These are phyloP conservation scores for Geotrichum histeridarum DNA, from an alignment of 1,139 yeast genomes.

Conservation along the genomic window DNA sequence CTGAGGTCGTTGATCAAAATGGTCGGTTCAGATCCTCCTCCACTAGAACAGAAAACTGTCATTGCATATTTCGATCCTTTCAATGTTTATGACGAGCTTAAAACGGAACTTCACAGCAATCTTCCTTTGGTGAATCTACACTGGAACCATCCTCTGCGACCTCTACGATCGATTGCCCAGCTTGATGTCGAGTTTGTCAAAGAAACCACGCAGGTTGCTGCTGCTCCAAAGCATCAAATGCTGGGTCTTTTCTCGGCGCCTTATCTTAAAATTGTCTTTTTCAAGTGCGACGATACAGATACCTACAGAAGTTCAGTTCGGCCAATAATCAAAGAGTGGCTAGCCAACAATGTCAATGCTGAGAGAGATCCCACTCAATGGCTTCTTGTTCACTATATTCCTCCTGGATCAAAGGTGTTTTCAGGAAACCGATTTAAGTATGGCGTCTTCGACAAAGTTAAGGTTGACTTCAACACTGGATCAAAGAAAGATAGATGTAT, in stretches of 20 bases:
- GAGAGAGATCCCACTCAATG: slow-evolving; percentile 54
- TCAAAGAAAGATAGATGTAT: slow-evolving; percentile 37
- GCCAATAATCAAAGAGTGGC: slow-evolving; percentile 80
- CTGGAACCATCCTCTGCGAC: slow-evolving; percentile 60
- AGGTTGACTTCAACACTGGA: slow-evolving; percentile 54
- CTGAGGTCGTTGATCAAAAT: neutral
- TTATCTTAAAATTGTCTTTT: slow-evolving; percentile 62
- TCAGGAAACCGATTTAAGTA: slow-evolving; percentile 47
- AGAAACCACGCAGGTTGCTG: slow-evolving; percentile 49
- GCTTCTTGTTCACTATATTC: slow-evolving; percentile 55
- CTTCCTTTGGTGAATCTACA: slow-evolving; percentile 71
- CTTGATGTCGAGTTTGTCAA: slow-evolving; percentile 57
- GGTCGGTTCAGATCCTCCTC: slow-evolving; percentile 1
- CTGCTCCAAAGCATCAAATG: slow-evolving; percentile 39
- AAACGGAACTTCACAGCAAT: slow-evolving; percentile 47
- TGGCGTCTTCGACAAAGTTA: slow-evolving; percentile 60
- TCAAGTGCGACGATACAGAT: slow-evolving; percentile 62
- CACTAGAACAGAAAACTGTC: slow-evolving; percentile 30
- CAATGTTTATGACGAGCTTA: slow-evolving; percentile 57
- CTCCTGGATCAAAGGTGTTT: slow-evolving; percentile 40
- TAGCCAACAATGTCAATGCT: slow-evolving; percentile 44
- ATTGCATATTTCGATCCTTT: slow-evolving; percentile 86
- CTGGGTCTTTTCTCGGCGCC: slow-evolving; percentile 46
- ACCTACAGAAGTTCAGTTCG: slow-evolving; percentile 69
- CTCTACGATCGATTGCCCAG: slow-evolving; percentile 61